These are phyloP conservation scores for Beauveria pseudobassiana DNA, from an alignment of 2,329 filamentous ascomycete genomes.

Conservation along the genomic window DNA sequence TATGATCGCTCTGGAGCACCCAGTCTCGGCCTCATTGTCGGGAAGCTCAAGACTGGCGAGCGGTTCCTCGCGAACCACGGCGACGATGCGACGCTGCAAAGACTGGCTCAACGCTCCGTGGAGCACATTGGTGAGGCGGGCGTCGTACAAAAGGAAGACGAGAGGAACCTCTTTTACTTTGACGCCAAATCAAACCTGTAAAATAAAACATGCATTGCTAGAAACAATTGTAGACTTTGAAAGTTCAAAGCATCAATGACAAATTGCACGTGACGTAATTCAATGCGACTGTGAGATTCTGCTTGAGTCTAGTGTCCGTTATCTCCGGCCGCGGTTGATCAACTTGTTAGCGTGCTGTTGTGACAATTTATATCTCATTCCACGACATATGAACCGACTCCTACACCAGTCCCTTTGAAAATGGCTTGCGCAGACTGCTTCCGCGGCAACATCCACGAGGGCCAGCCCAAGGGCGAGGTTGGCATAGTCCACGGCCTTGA, in stretches of 20 bases:
- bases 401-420: background rate
- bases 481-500: constrained; percentile 40
- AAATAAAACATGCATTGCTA: background rate
- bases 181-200: constrained; percentile 13
- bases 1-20: constrained; percentile 18
- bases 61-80: constrained; percentile 23
- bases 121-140: constrained; percentile 19
- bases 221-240: background rate
- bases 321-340: background rate
- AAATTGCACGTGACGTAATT: background rate
- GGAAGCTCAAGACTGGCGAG: constrained; percentile 15
- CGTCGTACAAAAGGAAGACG: constrained; percentile 5
- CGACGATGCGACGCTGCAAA: constrained; percentile 14
- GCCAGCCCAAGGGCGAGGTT: constrained; percentile 35
- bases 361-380: background rate
- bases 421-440: constrained; percentile 38
- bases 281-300: background rate
- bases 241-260: background rate
- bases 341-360: background rate
- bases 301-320: background rate
- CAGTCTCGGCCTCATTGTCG: constrained; percentile 18
- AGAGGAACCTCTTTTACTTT: constrained; percentile 16
- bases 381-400: background rate
- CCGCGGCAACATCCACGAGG: constrained; percentile 36
- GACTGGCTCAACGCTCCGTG: constrained; percentile 12